phyloP scores from a whole-genome alignment of 306 rosid genomes.

The Prosopis cineraria region DNA sequence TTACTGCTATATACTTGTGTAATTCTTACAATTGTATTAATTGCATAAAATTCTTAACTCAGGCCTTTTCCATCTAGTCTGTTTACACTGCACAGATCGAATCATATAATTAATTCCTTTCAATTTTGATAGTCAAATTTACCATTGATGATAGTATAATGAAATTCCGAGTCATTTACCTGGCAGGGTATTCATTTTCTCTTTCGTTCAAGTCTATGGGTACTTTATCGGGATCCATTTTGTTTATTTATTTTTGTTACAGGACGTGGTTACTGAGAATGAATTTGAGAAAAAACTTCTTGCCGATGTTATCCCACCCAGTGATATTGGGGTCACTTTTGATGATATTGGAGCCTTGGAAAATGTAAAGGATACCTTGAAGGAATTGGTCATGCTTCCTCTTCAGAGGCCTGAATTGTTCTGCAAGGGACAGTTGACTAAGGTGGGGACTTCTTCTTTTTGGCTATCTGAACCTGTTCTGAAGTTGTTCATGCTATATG shows the following conservation, averaged over 20 bases:
- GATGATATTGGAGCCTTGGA: constrained; percentile 97
- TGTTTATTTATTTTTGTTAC: constrained; percentile 22
- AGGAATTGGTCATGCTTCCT: constrained; percentile 98
- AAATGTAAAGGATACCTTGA: constrained; percentile 92
- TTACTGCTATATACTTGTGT: not conserved
- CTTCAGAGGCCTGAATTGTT: constrained; percentile 94
- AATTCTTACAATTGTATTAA: not conserved
- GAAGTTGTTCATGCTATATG: constrained; percentile 14
- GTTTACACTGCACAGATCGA: not conserved
- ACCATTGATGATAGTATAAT: not conserved
- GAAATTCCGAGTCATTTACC: not conserved
- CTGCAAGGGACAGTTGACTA: constrained; percentile 86
- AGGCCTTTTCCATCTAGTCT: not conserved
- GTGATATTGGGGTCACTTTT: constrained; percentile 90
- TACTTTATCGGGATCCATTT: not conserved
- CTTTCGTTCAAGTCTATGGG: not conserved
- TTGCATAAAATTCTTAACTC: not conserved
- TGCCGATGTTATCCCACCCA: constrained; percentile 89
- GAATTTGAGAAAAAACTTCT: constrained; percentile 94
- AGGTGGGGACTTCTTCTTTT: constrained; percentile 48
- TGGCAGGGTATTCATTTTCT: not conserved
- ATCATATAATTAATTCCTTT: not conserved
- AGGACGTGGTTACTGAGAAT: constrained; percentile 96
- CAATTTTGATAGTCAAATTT: not conserved
- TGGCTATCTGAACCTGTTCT: constrained; percentile 12